A percentile compares a stretch with the other conserved stretches of the same genome.
Conservation (phyloP, 768 basidiomycete species). For the Phallus indusiatus region DNA sequence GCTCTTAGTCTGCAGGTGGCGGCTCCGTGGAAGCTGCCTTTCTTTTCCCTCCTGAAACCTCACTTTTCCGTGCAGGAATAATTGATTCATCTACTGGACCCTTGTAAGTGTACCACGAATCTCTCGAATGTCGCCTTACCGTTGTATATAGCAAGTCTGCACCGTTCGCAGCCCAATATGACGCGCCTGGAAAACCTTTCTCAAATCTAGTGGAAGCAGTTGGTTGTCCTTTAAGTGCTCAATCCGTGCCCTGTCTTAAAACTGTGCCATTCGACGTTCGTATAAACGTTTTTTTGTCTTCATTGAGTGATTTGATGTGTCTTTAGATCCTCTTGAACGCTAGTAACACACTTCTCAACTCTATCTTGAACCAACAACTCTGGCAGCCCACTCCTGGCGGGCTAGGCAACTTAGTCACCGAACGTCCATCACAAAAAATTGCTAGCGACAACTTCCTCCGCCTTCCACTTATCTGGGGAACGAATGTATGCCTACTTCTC, state of each 20-base stretch:
- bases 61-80: slow-evolving; percentile 43
- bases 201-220: slow-evolving; percentile 34
- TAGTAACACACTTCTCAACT: slow-evolving; percentile 35
- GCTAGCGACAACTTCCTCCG: slow-evolving; percentile 40
- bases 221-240: slow-evolving; percentile 32
- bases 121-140: not conserved
- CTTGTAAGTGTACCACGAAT: slow-evolving; percentile 30
- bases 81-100: slow-evolving; percentile 45
- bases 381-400: slow-evolving; percentile 52
- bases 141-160: slow-evolving; percentile 37
- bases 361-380: slow-evolving; percentile 41
- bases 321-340: slow-evolving; percentile 38
- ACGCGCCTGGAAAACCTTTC: slow-evolving; percentile 43
- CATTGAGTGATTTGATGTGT: not conserved
- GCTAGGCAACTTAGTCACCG: slow-evolving; percentile 37
- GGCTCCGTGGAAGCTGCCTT: slow-evolving; percentile 11
- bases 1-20: slow-evolving; percentile 12
- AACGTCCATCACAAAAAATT: slow-evolving; percentile 36
- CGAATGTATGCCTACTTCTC: slow-evolving; percentile 32
- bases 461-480: slow-evolving; percentile 47
- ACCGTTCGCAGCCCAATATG: slow-evolving; percentile 35
- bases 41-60: slow-evolving; percentile 12
- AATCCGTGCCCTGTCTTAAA: slow-evolving; percentile 36
- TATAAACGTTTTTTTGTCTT: not conserved
- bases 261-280: slow-evolving; percentile 35